phyloP scores from a whole-genome alignment of 306 rosid genomes.

The Rosa rugosa region DNA sequence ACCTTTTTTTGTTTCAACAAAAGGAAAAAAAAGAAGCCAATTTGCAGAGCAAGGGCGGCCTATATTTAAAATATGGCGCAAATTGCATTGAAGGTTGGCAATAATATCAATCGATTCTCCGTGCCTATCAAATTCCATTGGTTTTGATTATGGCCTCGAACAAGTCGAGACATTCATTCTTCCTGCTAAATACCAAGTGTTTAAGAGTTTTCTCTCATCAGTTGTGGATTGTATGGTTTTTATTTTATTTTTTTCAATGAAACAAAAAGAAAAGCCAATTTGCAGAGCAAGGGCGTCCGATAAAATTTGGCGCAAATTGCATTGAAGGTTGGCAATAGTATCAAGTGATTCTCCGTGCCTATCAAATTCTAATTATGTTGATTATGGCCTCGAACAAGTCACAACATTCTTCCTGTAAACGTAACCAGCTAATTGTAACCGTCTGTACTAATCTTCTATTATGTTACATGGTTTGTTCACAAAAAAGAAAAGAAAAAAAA shows the following conservation, averaged over 20 bases:
- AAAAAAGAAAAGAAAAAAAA: too few relatives aligned
- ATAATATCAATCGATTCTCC: background rate
- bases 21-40: background rate
- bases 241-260: too few relatives aligned
- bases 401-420: background rate
- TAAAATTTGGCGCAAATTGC: background rate
- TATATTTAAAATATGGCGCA: background rate
- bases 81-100: constrained; percentile 10
- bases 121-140: background rate
- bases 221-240: background rate
- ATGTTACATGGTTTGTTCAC: too few relatives aligned
- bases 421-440: background rate
- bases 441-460: background rate
- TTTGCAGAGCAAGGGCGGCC: background rate
- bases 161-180: constrained; percentile 2
- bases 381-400: background rate
- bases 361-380: background rate
- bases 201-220: background rate
- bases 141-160: constrained; percentile 6
- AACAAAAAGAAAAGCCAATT: background rate
- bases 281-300: background rate
- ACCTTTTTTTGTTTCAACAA: too few relatives aligned
- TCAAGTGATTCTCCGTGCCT: background rate
- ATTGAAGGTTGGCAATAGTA: background rate
- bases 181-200: background rate